A percentile compares a stretch with the other conserved stretches of the same genome.
These are phyloP conservation scores for Aspergillus conjunctus DNA, from an alignment of 495 filamentous ascomycete species.

Conservation along the genomic window DNA sequence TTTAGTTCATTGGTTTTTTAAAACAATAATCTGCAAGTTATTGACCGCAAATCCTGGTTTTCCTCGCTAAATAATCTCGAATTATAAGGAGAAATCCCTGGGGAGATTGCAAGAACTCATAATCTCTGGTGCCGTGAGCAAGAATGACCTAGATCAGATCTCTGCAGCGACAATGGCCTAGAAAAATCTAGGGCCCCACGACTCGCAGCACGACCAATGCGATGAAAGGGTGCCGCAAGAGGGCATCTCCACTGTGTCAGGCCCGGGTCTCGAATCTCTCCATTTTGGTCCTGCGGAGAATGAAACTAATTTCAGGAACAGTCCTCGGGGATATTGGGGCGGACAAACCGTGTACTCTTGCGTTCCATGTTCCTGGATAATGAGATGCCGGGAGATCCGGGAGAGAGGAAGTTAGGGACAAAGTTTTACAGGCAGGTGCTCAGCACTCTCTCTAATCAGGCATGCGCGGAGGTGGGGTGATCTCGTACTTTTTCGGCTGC, in stretches of 20 bases:
- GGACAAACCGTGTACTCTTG: neutral
- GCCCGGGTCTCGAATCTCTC: slow-evolving; percentile 4
- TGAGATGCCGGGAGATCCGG: neutral
- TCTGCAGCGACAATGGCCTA: slow-evolving; percentile 39
- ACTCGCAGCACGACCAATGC: slow-evolving; percentile 13
- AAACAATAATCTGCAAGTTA: too few relatives aligned
- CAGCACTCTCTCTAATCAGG: neutral
- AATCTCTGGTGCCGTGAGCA: slow-evolving; percentile 12
- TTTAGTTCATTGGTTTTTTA: too few relatives aligned
- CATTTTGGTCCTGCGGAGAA: slow-evolving; percentile 11
- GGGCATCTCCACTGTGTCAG: slow-evolving; percentile 26
- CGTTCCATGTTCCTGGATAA: slow-evolving; percentile 1
- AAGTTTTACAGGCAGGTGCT: neutral
- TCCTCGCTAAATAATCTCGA: too few relatives aligned
- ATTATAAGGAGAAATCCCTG: neutral
- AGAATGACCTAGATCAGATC: slow-evolving; percentile 24
- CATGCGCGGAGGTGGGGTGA: neutral
- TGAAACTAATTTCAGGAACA: slow-evolving; percentile 10
- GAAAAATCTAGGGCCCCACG: slow-evolving; percentile 29
- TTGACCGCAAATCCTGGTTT: too few relatives aligned
- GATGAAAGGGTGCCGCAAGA: neutral
- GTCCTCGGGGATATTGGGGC: slow-evolving; percentile 3
- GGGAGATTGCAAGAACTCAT: neutral
- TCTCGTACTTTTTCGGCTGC: neutral
- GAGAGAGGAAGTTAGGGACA: neutral